These are phyloP conservation scores for Rhododendron molle DNA, from an alignment of 148 eudicot genomes.

Conservation along the genomic window DNA sequence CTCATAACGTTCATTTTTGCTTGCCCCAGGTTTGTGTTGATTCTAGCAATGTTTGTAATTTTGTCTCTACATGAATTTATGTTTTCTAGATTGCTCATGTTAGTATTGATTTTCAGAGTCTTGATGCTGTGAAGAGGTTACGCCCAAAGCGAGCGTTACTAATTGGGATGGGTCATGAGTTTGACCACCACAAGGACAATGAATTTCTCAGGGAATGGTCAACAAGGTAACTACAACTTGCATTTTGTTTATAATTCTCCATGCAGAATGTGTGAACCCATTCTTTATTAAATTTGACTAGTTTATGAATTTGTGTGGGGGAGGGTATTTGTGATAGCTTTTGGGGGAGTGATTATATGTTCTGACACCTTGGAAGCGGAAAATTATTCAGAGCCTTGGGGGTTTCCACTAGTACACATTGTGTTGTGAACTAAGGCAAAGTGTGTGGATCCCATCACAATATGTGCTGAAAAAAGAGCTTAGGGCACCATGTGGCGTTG, in stretches of 20 bases:
- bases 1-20: slow-evolving; percentile 70
- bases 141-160: slow-evolving; percentile 81
- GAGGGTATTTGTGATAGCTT: not conserved
- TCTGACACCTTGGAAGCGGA: not conserved
- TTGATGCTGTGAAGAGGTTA: slow-evolving; percentile 79
- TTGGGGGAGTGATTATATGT: not conserved
- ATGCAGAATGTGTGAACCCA: not conserved
- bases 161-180: slow-evolving; percentile 85
- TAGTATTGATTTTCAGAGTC: slow-evolving; percentile 45
- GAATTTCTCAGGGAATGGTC: slow-evolving; percentile 79
- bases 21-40: slow-evolving; percentile 59
- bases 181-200: slow-evolving; percentile 80
- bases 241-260: slow-evolving; percentile 1
- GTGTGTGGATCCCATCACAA: no score
- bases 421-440: no score
- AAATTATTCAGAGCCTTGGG: not conserved
- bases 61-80: not conserved
- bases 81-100: not conserved
- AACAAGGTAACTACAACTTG: slow-evolving; percentile 41
- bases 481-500: not conserved
- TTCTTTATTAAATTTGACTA: not conserved
- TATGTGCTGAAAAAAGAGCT: no score
- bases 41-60: not conserved
- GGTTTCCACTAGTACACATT: not conserved
- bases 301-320: not conserved